Percentiles rank a stretch among this genome's conserved stretches.
Conservation (phyloP, 495 filamentous ascomycete genomes). For the Hypoxylon rickii region DNA sequence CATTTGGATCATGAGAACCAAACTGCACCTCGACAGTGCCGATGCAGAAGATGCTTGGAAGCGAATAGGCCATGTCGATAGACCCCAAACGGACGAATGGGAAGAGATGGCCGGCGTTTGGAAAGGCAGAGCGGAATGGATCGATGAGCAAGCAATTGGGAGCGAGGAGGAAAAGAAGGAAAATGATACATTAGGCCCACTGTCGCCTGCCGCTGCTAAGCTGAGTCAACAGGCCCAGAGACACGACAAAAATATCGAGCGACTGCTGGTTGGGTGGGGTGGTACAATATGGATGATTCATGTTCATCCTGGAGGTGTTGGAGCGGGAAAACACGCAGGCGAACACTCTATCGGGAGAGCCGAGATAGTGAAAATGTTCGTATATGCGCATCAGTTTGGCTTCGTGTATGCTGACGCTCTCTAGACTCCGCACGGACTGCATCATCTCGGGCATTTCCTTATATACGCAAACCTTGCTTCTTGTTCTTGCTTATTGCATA, state of each 20-base stretch:
- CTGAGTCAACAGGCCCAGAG: constrained; percentile 51
- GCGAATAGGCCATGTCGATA: constrained; percentile 88
- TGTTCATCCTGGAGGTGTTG: constrained; percentile 75
- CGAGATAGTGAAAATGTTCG: constrained; percentile 89
- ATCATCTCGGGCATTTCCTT: constrained; percentile 95
- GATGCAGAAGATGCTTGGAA: constrained; percentile 90
- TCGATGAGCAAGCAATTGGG: constrained; percentile 78
- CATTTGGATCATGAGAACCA: constrained; percentile 95
- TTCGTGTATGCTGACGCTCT: constrained; percentile 35
- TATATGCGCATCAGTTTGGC: constrained; percentile 14
- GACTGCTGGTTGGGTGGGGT: constrained; percentile 92
- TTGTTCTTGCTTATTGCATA: constrained; percentile 87
- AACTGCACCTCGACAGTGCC: constrained; percentile 74
- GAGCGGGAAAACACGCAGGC: constrained; percentile 68
- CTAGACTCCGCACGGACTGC: constrained; percentile 90
- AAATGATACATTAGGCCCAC: constrained; percentile 19
- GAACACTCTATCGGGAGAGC: constrained; percentile 76
- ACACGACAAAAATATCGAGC: constrained; percentile 63
- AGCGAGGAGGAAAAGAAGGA: constrained; percentile 54
- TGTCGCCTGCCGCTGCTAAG: constrained; percentile 53
- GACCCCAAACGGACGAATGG: constrained; percentile 78
- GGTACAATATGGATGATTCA: constrained; percentile 94
- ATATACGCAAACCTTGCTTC: constrained; percentile 88
- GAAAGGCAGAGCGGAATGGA: constrained; percentile 90
- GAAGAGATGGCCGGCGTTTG: constrained; percentile 94